phyloP scores from a whole-genome alignment of 768 basidiomycete species.

The Leccinum fibrillosum region DNA sequence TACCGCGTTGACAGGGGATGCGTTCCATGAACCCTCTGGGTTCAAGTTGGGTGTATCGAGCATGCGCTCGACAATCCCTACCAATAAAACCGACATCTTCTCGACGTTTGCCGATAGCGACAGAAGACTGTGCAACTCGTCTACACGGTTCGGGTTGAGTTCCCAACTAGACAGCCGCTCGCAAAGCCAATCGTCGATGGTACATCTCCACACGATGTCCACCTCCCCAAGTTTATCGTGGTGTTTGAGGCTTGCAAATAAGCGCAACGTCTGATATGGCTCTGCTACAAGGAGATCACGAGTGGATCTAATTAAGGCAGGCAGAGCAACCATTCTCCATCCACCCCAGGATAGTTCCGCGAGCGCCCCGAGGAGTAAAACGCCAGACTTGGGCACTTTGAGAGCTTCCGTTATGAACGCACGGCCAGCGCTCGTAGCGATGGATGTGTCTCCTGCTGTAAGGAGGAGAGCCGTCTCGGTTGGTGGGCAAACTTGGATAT shows the following conservation, averaged over 20 bases:
- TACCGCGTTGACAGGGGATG: constrained; percentile 40
- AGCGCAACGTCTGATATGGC: constrained; percentile 40
- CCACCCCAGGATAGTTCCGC: constrained; percentile 71
- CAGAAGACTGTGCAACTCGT: constrained; percentile 14
- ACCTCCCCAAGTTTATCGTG: constrained; percentile 52
- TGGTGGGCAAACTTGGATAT: constrained; percentile 25
- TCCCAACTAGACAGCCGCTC: constrained; percentile 42
- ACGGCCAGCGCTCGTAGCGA: constrained; percentile 40
- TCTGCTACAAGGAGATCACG: constrained; percentile 44
- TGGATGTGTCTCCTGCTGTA: constrained; percentile 40
- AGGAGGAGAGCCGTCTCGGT: constrained; percentile 35
- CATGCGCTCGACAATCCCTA: constrained; percentile 14
- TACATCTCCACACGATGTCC: constrained; percentile 58
- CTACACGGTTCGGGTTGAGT: constrained; percentile 39
- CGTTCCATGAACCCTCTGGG: constrained; percentile 31
- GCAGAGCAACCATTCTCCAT: constrained; percentile 68
- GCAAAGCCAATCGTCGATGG: constrained; percentile 49
- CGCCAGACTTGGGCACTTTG: constrained; percentile 37
- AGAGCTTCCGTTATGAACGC: constrained; percentile 38
- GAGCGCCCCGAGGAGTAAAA: constrained; percentile 57
- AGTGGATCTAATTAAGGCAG: constrained; percentile 52
- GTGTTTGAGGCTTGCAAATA: constrained; percentile 48
- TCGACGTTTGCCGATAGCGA: constrained; percentile 37
- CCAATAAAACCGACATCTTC: constrained; percentile 38
- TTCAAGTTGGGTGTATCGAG: constrained; percentile 4